Evolutionary conservation across 441 rosid species (phyloP).

Genomic region (Syzygium malaccense): DNA sequence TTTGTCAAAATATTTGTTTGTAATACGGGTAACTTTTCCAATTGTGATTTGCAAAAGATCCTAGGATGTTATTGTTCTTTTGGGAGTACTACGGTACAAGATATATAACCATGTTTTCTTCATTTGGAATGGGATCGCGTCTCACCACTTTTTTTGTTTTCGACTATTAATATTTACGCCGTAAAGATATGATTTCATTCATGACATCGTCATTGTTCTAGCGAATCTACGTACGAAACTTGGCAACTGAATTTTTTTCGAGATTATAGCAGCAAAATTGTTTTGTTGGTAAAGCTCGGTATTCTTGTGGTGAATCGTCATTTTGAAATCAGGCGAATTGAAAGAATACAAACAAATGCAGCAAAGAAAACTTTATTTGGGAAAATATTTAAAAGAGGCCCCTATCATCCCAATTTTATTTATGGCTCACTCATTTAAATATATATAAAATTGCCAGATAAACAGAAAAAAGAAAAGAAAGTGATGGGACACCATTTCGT

Average conservation of each 20-base stretch:
- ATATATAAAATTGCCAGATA: not conserved
- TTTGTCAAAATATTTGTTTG: not conserved
- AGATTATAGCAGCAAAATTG: not conserved
- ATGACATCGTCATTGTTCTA: too few species aligned
- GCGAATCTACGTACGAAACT: too few species aligned
- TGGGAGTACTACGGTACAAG: not conserved
- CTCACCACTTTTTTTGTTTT: too few species aligned
- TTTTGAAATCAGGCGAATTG: not conserved
- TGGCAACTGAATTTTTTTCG: too few species aligned
- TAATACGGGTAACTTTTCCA: fast-evolving
- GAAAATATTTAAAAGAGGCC: not conserved
- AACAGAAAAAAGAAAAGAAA: not conserved
- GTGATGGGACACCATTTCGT: not conserved
- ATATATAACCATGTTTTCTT: not conserved
- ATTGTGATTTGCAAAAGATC: not conserved
- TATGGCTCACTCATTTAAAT: not conserved
- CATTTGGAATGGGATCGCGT: too few species aligned
- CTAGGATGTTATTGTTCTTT: not conserved
- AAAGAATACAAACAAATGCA: not conserved
- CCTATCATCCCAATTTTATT: not conserved
- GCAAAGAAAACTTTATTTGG: not conserved
- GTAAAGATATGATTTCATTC: too few species aligned
- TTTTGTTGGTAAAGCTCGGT: not conserved
- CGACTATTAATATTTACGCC: too few species aligned
- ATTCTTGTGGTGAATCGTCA: not conserved